Conservation (phyloP, 495 filamentous ascomycete genomes). For the Penicillium paradoxum region DNA sequence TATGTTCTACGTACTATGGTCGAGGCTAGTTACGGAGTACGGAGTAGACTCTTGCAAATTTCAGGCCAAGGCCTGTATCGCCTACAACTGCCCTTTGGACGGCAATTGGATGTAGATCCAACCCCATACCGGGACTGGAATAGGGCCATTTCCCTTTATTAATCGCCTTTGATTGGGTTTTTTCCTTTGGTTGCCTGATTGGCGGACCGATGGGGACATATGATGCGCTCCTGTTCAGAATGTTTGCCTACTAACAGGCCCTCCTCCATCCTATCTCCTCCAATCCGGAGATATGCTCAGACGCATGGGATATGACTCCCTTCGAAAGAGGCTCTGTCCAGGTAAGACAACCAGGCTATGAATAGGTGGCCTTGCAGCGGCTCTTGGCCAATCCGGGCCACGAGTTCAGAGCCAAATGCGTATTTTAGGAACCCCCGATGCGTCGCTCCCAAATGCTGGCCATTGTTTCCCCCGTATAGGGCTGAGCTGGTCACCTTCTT, state of each 20-base stretch:
- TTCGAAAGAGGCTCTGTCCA: conserved; percentile 9
- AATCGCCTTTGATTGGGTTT: not conserved
- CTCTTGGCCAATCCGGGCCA: not conserved
- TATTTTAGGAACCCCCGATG: not conserved
- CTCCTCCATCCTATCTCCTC: not conserved
- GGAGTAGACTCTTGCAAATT: no score
- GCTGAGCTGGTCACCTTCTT: conserved; percentile 11
- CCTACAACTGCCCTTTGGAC: conserved; percentile 19
- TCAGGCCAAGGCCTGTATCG: conserved; percentile 6
- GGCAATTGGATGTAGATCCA: conserved; percentile 11
- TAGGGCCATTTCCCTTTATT: conserved; percentile 6
- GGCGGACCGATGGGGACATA: not conserved
- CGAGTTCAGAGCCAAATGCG: not conserved
- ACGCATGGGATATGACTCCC: not conserved
- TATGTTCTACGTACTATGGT: no score
- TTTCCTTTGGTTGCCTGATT: not conserved
- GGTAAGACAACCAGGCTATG: conserved; percentile 3
- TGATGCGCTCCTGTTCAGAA: not conserved
- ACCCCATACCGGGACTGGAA: conserved; percentile 14
- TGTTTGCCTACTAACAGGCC: not conserved
- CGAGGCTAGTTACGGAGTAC: no score
- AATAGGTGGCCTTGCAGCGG: conserved; percentile 6
- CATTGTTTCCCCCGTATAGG: conserved; percentile 9
- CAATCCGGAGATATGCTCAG: conserved; percentile 1
- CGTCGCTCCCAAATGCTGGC: not conserved